phyloP scores from a whole-genome alignment of 352 stramenopile genomes.

The Globisporangium camurandrum region DNA sequence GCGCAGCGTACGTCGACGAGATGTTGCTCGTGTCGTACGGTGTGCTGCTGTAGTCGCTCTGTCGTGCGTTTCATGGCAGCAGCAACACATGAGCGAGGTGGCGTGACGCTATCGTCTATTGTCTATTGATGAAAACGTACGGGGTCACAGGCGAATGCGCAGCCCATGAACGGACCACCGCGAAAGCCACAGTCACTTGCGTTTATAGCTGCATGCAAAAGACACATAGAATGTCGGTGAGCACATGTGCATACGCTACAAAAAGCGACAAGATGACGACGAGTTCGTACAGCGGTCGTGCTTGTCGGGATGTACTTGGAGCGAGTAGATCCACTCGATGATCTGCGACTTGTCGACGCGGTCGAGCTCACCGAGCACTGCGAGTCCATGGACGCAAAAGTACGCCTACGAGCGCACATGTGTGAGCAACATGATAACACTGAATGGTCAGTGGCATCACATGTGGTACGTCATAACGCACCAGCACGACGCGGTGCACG shows the following conservation, averaged over 20 bases:
- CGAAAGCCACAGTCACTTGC: constrained; percentile 67
- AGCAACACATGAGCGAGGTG: too few species aligned
- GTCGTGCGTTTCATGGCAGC: background rate
- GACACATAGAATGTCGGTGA: background rate
- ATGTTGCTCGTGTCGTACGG: constrained; percentile 83
- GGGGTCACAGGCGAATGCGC: constrained; percentile 36
- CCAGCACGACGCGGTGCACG: constrained; percentile 70
- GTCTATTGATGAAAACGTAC: too few species aligned
- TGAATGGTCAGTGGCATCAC: too few species aligned
- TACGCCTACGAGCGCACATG: constrained; percentile 32
- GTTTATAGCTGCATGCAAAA: constrained; percentile 30
- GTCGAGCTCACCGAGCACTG: constrained; percentile 69
- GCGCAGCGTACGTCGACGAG: constrained; percentile 74
- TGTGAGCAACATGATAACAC: background rate
- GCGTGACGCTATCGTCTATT: too few species aligned
- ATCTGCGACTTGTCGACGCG: constrained; percentile 59
- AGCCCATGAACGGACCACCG: constrained; percentile 56
- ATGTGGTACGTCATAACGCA: constrained; percentile 15
- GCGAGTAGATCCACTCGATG: constrained; percentile 83
- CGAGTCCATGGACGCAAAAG: constrained; percentile 81
- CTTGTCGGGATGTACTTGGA: constrained; percentile 70
- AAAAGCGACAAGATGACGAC: too few species aligned
- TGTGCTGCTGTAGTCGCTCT: constrained; percentile 55
- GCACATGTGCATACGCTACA: too few species aligned
- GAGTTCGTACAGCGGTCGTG: constrained; percentile 48